These are phyloP conservation scores for Aeschynomene evenia DNA, from an alignment of 306 rosid species.

Conservation along the genomic window DNA sequence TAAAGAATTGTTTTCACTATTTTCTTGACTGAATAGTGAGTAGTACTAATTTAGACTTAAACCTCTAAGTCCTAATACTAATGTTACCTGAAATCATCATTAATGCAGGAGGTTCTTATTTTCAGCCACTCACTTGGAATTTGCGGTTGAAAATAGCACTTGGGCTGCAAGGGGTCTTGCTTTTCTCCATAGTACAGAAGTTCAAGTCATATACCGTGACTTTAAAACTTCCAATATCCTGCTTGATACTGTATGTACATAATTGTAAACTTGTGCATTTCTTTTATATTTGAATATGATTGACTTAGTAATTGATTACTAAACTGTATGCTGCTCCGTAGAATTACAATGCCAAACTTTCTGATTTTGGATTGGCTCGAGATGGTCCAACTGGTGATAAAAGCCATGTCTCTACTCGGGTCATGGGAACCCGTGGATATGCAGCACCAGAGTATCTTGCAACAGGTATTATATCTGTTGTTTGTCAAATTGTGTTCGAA, in stretches of 20 bases:
- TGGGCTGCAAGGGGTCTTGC: conserved; percentile 89
- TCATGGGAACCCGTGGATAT: conserved; percentile 89
- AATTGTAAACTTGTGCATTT: neutral
- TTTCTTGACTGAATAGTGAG: neutral
- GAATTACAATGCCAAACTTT: conserved; percentile 84
- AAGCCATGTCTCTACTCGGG: conserved; percentile 88
- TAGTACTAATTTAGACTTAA: neutral
- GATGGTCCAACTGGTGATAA: conserved; percentile 95
- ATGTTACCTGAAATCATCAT: conserved; percentile 21
- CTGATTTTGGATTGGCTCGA: conserved; percentile 96
- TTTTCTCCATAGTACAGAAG: conserved; percentile 79
- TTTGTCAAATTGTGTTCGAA: neutral
- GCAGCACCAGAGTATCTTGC: conserved; percentile 87
- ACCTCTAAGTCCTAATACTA: neutral
- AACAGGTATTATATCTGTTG: conserved; percentile 52
- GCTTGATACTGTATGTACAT: conserved; percentile 69
- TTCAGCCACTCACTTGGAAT: conserved; percentile 82
- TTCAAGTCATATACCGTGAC: conserved; percentile 88
- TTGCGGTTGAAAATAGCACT: conserved; percentile 78
- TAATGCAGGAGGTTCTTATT: conserved; percentile 66
- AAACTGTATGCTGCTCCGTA: conserved; percentile 36
- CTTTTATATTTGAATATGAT: conserved; percentile 20
- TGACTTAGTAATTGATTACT: conserved; percentile 25
- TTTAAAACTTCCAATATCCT: conserved; percentile 90
- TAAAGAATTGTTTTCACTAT: neutral